Conservation (phyloP, 75 land plant species). For the Cunninghamia lanceolata region DNA sequence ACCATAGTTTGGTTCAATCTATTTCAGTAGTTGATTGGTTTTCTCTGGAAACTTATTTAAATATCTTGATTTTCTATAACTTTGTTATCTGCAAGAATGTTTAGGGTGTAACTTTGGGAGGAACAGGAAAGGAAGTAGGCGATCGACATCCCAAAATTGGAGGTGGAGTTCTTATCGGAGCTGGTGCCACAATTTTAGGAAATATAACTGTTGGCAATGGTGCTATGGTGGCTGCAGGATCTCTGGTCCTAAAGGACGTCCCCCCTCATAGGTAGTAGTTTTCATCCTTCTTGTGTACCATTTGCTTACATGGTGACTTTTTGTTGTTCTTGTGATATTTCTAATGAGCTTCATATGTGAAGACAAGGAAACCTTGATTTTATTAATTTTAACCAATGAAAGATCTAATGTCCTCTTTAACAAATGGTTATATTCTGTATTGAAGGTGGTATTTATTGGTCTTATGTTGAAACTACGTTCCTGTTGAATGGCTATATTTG, state of each 20-base stretch:
- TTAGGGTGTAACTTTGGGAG: conserved; percentile 92
- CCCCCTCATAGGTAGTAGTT: conserved; percentile 68
- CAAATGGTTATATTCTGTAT: background rate
- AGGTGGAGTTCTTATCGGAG: conserved; percentile 84
- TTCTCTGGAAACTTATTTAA: background rate
- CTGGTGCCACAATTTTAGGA: conserved; percentile 88
- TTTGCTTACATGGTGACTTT: background rate
- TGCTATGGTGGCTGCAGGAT: conserved; percentile 93
- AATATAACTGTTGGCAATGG: conserved; percentile 80
- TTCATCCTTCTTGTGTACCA: background rate
- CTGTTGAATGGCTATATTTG: background rate
- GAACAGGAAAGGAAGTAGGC: conserved; percentile 80
- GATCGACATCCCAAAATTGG: conserved; percentile 92
- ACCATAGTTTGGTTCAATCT: background rate
- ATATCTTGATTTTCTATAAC: background rate
- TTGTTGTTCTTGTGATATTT: background rate
- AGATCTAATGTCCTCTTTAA: background rate
- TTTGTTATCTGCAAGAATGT: background rate
- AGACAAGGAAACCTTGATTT: background rate
- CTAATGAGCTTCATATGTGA: background rate
- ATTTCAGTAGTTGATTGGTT: background rate
- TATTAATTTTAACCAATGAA: background rate
- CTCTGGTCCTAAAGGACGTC: conserved; percentile 79
- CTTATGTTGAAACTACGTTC: background rate
- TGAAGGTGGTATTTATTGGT: background rate